Evolutionary conservation across 2,329 filamentous ascomycete species (phyloP), one percentile per base, ranked within the genome.

Genomic region (Nakataea oryzae): DNA sequence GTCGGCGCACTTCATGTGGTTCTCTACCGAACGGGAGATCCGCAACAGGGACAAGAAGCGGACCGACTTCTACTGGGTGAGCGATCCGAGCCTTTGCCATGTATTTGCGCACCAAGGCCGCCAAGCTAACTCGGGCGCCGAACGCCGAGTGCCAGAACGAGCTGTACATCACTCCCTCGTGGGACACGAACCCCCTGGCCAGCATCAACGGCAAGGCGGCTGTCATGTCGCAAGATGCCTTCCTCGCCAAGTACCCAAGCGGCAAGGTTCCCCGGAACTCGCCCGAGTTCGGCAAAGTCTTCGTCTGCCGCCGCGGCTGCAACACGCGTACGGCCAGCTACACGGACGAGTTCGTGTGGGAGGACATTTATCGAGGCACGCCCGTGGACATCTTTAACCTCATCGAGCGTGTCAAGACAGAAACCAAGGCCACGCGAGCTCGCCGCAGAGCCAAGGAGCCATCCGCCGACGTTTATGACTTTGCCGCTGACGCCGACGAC

Each of bases 1-100:
- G 79, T 86, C 87, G 29, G 93, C 90, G 62, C 89, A 88, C 65
- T 95, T 99, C 70, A 88, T 97, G 82, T 99, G 95, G 95, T 97
- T 99, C 72, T 92, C 90, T 0, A 91, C 90, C 0, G 90, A 96
- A 69, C 90, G 89, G 69, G 93, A 97, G 75, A 91, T 97, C 64
- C 85, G 88, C 30, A 95, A 90, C 69, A 89, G 87, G 71, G 83
- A 86, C 63, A 93, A 90, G 75, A 96, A 95, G 76, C 81, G 91
- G 69, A 82, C 79, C 14, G 95, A 99, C 74, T 91, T 85, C 63
- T 74, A 96, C 61, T 84, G 84, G 70, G 86, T 89, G 77, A 63
- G 76, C 68, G 28, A 57, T 17, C 21, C 29, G 47, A 11, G 26
- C 14, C 9, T 27, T 28, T 2, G 14, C 54, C 5, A 21, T 27